phyloP scores from a whole-genome alignment of 208 protist species.

The Perkinsela sp. region DNA sequence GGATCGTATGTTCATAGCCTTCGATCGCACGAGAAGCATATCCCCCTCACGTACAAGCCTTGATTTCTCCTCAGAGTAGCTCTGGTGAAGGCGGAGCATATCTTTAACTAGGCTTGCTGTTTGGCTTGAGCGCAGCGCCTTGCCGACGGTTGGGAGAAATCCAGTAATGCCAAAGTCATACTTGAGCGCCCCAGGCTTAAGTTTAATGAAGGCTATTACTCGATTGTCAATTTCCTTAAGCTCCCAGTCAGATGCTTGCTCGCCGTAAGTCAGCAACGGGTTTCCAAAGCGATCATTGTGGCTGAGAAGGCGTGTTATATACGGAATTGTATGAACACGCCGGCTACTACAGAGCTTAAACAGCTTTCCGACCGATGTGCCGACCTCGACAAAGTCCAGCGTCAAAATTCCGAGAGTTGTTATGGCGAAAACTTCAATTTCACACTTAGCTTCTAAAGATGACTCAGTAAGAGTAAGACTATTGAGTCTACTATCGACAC shows the following conservation, averaged over 20 bases:
- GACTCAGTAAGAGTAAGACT: neutral
- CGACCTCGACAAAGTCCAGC: slow-evolving; percentile 39
- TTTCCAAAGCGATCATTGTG: slow-evolving; percentile 31
- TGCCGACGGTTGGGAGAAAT: slow-evolving; percentile 50
- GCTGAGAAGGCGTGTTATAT: slow-evolving; percentile 30
- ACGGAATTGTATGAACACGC: slow-evolving; percentile 26
- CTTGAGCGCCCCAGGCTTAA: slow-evolving; percentile 33
- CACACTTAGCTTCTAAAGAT: neutral
- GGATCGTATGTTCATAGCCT: slow-evolving; percentile 48
- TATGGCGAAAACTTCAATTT: slow-evolving; percentile 28
- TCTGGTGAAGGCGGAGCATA: slow-evolving; percentile 48
- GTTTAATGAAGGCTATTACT: slow-evolving; percentile 42
- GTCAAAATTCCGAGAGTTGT: slow-evolving; percentile 40
- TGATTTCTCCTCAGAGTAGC: slow-evolving; percentile 26
- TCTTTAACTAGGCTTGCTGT: slow-evolving; percentile 39
- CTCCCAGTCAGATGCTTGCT: slow-evolving; percentile 23
- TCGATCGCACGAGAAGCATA: slow-evolving; percentile 45
- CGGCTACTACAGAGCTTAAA: slow-evolving; percentile 39
- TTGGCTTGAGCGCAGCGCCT: slow-evolving; percentile 12
- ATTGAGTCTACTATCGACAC: neutral
- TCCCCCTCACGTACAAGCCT: slow-evolving; percentile 15
- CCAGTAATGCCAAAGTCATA: slow-evolving; percentile 47
- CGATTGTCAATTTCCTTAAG: slow-evolving; percentile 38
- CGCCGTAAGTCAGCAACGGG: slow-evolving; percentile 29
- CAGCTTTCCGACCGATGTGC: slow-evolving; percentile 48